phyloP scores from a whole-genome alignment of 108 stramenopile genomes.

The Skeletonema tropicum region DNA sequence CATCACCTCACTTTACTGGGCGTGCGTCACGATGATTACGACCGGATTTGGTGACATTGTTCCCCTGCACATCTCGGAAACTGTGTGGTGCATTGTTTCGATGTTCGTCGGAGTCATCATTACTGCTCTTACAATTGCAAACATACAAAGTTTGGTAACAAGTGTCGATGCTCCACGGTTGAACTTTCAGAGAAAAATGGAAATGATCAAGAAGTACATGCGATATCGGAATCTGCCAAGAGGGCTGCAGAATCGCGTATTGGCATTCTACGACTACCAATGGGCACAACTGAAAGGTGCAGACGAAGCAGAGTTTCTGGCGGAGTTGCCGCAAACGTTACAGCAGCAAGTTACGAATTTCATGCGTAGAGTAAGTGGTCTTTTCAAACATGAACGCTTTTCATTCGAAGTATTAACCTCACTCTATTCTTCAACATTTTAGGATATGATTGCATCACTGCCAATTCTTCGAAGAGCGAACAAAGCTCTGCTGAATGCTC shows the following conservation, averaged over 20 bases:
- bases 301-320: slow-evolving; percentile 39
- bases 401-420: not conserved
- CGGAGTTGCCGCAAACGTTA: slow-evolving; percentile 42
- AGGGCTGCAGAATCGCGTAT: slow-evolving; percentile 25
- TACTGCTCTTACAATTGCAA: slow-evolving; percentile 47
- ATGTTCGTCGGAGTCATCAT: slow-evolving; percentile 56
- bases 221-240: slow-evolving; percentile 34
- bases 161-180: slow-evolving; percentile 39
- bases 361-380: slow-evolving; percentile 29
- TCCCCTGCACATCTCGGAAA: slow-evolving; percentile 38
- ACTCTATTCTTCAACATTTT: not conserved
- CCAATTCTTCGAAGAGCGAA: slow-evolving; percentile 49
- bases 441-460: slow-evolving; percentile 38
- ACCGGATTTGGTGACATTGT: slow-evolving; percentile 60
- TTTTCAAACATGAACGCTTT: not conserved
- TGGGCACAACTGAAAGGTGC: slow-evolving; percentile 45
- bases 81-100: slow-evolving; percentile 44
- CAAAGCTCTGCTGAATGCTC: slow-evolving; percentile 49
- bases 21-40: slow-evolving; percentile 57
- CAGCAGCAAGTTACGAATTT: slow-evolving; percentile 53
- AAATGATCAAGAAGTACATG: slow-evolving; percentile 50
- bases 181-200: slow-evolving; percentile 44
- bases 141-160: slow-evolving; percentile 45
- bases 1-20: slow-evolving; percentile 51
- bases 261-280: slow-evolving; percentile 45